Conservation (phyloP, 495 filamentous ascomycete genomes). For the Penicillium arizonense region DNA sequence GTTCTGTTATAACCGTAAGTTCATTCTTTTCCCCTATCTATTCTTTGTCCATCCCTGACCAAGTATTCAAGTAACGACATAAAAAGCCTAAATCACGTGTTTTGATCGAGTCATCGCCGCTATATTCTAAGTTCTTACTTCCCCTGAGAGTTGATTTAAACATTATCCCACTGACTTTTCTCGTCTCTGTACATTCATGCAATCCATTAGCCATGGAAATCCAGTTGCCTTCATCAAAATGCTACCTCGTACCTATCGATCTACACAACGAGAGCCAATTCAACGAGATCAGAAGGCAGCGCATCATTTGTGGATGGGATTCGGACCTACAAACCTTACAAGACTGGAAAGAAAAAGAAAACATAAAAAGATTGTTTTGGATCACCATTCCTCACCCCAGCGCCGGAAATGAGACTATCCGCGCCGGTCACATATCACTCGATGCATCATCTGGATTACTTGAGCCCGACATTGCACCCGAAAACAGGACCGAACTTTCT, state of each 20-base stretch:
- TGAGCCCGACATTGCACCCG: conserved; percentile 13
- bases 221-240: neutral
- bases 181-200: too few relatives aligned
- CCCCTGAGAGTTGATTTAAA: too few relatives aligned
- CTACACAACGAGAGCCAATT: conserved; percentile 16
- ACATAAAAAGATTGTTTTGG: conserved; percentile 24
- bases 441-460: conserved; percentile 15
- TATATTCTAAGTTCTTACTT: too few relatives aligned
- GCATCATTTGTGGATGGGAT: conserved; percentile 26
- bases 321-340: conserved; percentile 10
- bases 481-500: conserved; percentile 15
- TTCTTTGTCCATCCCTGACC: too few relatives aligned
- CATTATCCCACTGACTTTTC: too few relatives aligned
- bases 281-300: conserved; percentile 23
- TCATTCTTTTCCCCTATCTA: too few relatives aligned
- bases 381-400: conserved; percentile 7
- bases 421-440: conserved; percentile 27
- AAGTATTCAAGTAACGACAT: too few relatives aligned
- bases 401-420: conserved; percentile 2
- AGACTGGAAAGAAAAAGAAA: conserved; percentile 15
- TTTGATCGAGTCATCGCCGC: too few relatives aligned
- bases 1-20: too few relatives aligned
- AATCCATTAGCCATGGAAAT: neutral
- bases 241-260: conserved; percentile 23
- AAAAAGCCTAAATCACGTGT: too few relatives aligned